A percentile compares a stretch with the other conserved stretches of the same genome.
Evolutionary conservation across 305 asterid species (phyloP).

Genomic region (Solanum hybrid): DNA sequence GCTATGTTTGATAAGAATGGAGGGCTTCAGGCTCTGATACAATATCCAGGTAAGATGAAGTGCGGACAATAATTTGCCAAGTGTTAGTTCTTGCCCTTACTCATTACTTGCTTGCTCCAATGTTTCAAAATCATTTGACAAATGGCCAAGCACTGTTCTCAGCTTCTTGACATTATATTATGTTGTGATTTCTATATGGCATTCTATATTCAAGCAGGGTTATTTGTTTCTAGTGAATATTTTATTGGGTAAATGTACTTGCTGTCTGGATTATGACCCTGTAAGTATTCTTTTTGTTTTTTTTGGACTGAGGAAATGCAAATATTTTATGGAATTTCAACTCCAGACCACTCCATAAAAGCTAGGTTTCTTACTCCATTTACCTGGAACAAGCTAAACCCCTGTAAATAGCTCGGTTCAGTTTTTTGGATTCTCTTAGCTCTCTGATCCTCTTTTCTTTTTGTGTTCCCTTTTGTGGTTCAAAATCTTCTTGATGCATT

Average conservation of each 20-base stretch:
- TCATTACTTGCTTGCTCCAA: not conserved
- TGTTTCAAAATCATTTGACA: not conserved
- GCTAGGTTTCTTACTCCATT: not conserved
- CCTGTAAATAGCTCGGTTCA: not conserved
- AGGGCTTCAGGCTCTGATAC: slow-evolving; percentile 87
- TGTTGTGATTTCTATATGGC: not conserved
- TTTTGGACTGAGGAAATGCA: not conserved
- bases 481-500: not conserved
- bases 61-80: not conserved
- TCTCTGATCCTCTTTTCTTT: not conserved
- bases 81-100: not conserved
- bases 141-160: not conserved
- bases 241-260: not conserved
- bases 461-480: not conserved
- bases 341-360: not conserved
- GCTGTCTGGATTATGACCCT: not conserved
- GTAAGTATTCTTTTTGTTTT: not conserved
- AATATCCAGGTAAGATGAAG: slow-evolving; percentile 54
- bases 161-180: not conserved
- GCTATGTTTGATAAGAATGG: slow-evolving; percentile 96
- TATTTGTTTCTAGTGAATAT: not conserved
- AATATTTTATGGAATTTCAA: not conserved
- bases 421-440: not conserved
- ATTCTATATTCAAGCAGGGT: not conserved
- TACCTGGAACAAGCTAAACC: not conserved